Evolutionary conservation across 1,139 yeast species (phyloP), one percentile per base, ranked within the genome.

Genomic region (Maudiozyma humilis): DNA sequence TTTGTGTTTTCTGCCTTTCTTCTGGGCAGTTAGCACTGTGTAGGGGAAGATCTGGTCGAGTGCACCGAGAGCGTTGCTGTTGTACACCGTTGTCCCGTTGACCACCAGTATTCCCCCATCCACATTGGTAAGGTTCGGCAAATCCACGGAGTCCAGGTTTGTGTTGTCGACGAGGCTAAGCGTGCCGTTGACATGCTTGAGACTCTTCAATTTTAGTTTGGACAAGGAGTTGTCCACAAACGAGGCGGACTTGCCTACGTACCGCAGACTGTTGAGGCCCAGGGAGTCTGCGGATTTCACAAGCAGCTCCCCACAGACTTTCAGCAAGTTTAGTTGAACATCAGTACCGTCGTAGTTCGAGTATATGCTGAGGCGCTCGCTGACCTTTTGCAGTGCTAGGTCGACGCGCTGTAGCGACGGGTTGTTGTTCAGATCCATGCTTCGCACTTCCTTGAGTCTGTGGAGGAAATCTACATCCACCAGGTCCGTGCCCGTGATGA

Each of bases 91-190:
- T 3, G 78, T 66, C 56, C 83, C 82, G 52, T 81, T 78, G 2
- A 76, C 70, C 38, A 83, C 63, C 75, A 82, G 77, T 48, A 83
- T 68, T 0, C 91, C 91, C 18, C 93, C 93, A 41, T 86, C 85
- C 48, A 83, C 72, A 36, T 78, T 82, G 1, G 67, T 63, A 8
- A 81, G 64, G 7, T 62, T 52, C 2, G 75, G 69, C 46, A 82
- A 70, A 15, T 77, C 76, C 6, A 76, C 63, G 4, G 63, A 59
- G 7, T 55, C 57, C 44, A 82, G 63, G 13, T 68, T 60, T 13
- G 60, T 53, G 56, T 83, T 83, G 48, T 77, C 74, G 41, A 74
- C 70, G 17, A 83, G 63, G 49, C 82, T 76, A 35, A 83, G 67
- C 0, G 89, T 81, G 1, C 84, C 86, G 2, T 86, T 87, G 37